phyloP scores from a whole-genome alignment of 1,139 yeast genomes.

The Geotrichum europaeum region DNA sequence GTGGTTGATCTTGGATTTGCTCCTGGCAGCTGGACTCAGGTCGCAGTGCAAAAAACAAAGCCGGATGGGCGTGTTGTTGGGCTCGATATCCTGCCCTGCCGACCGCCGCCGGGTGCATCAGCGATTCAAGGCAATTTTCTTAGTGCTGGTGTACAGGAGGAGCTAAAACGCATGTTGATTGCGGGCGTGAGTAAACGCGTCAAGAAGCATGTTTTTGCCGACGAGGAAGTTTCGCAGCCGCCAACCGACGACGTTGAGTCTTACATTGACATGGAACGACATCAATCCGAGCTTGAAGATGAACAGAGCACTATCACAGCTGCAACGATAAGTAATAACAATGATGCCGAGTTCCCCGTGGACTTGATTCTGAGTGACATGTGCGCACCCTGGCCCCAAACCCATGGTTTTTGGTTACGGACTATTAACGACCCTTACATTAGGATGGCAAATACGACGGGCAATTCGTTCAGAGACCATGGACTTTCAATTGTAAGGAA shows the following conservation, averaged over 20 bases:
- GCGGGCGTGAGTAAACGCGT: constrained; percentile 30
- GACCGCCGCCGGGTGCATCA: constrained; percentile 75
- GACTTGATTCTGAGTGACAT: constrained; percentile 83
- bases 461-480: constrained; percentile 58
- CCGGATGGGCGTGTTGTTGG: constrained; percentile 69
- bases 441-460: constrained; percentile 74
- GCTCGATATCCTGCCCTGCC: constrained; percentile 70
- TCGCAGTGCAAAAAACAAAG: constrained; percentile 55
- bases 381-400: constrained; percentile 68
- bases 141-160: constrained; percentile 57
- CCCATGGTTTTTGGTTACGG: constrained; percentile 58
- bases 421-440: constrained; percentile 70
- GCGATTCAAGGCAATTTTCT: constrained; percentile 83
- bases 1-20: constrained; percentile 89
- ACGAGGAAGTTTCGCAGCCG: constrained; percentile 24
- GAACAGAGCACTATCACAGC: neutral
- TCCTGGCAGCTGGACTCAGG: constrained; percentile 95
- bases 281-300: constrained; percentile 6
- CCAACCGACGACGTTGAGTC: constrained; percentile 12
- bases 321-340: constrained; percentile 2
- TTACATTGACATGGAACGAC: constrained; percentile 23
- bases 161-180: constrained; percentile 50
- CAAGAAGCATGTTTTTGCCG: constrained; percentile 32
- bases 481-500: constrained; percentile 48
- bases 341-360: constrained; percentile 36